phyloP scores from a whole-genome alignment of 2,329 filamentous ascomycete genomes.

The Nothophaeocryptopus gaeumannii region DNA sequence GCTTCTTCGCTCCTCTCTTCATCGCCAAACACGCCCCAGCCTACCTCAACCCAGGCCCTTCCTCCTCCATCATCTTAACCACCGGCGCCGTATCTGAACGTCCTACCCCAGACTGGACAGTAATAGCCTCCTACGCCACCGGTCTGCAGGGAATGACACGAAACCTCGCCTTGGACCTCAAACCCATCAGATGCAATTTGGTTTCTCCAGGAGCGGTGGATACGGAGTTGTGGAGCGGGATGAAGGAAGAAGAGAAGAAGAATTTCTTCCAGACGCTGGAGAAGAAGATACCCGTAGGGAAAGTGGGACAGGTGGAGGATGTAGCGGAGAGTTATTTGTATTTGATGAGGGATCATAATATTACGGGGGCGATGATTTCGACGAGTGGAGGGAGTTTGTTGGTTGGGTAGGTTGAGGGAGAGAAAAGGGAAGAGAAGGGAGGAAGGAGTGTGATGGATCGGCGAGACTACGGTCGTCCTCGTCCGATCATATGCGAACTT shows the following conservation, averaged over 20 bases:
- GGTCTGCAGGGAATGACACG: slow-evolving; percentile 55
- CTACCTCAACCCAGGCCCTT: slow-evolving; percentile 44
- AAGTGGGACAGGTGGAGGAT: slow-evolving; percentile 42
- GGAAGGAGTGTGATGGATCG: not conserved
- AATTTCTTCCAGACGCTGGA: slow-evolving; percentile 26
- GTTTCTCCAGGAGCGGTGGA: slow-evolving; percentile 56
- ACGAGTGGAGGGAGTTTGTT: slow-evolving; percentile 34
- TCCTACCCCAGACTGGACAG: slow-evolving; percentile 52
- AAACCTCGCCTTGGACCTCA: slow-evolving; percentile 60
- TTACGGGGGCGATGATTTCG: slow-evolving; percentile 44
- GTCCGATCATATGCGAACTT: too few relatives aligned
- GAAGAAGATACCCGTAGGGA: slow-evolving; percentile 34
- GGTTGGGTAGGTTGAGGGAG: slow-evolving; percentile 9
- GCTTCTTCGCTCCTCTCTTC: slow-evolving; percentile 52
- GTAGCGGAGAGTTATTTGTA: slow-evolving; percentile 50
- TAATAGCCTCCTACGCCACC: slow-evolving; percentile 49
- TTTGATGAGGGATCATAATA: slow-evolving; percentile 47
- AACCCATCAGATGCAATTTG: slow-evolving; percentile 62
- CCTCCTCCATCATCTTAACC: slow-evolving; percentile 56
- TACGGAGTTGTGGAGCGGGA: slow-evolving; percentile 43
- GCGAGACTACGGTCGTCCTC: too few relatives aligned
- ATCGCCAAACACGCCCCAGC: slow-evolving; percentile 50
- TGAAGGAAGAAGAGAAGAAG: slow-evolving; percentile 29
- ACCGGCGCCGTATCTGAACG: slow-evolving; percentile 52
- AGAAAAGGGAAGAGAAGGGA: not conserved